phyloP scores from a whole-genome alignment of 352 stramenopile species.

The Phytopythium ostracodes region DNA sequence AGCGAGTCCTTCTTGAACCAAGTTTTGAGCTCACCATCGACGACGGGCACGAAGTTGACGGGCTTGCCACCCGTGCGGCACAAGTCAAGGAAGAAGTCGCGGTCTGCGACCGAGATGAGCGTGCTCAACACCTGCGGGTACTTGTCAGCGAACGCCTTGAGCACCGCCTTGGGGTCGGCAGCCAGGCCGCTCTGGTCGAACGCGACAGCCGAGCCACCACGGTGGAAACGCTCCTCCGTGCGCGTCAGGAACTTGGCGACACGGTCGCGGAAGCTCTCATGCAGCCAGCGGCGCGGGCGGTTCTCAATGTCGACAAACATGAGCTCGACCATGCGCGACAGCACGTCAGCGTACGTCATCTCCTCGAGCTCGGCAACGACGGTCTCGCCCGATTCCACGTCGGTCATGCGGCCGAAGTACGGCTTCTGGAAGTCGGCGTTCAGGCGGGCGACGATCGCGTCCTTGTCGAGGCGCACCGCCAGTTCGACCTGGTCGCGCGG shows the following conservation, averaged over 20 bases:
- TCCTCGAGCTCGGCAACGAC: conserved; percentile 60
- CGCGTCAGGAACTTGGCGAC: conserved; percentile 70
- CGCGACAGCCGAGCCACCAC: conserved; percentile 17
- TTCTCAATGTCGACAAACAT: conserved; percentile 61
- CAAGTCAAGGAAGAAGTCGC: conserved; percentile 80
- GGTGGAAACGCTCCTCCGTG: conserved; percentile 62
- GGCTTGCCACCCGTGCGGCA: conserved; percentile 82
- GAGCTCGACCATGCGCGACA: conserved; percentile 70
- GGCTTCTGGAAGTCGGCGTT: conserved; percentile 89
- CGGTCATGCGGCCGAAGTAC: conserved; percentile 74
- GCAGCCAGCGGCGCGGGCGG: conserved; percentile 68
- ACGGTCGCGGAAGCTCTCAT: conserved; percentile 66
- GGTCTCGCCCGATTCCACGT: conserved; percentile 29
- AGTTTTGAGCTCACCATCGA: conserved; percentile 78
- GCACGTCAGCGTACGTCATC: conserved; percentile 84
- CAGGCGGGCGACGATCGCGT: conserved; percentile 69
- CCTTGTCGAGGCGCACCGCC: conserved; percentile 66
- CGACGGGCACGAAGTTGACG: conserved; percentile 82
- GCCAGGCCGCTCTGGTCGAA: conserved; percentile 47
- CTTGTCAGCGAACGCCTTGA: conserved; percentile 45
- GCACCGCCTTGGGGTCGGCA: conserved; percentile 31
- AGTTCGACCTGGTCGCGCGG: conserved; percentile 64
- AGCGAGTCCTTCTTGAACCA: conserved; percentile 91
- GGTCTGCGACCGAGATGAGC: conserved; percentile 66
- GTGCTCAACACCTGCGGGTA: conserved; percentile 51